Conservation (phyloP, 106 monocot species). For the Hemerocallis citrina region DNA sequence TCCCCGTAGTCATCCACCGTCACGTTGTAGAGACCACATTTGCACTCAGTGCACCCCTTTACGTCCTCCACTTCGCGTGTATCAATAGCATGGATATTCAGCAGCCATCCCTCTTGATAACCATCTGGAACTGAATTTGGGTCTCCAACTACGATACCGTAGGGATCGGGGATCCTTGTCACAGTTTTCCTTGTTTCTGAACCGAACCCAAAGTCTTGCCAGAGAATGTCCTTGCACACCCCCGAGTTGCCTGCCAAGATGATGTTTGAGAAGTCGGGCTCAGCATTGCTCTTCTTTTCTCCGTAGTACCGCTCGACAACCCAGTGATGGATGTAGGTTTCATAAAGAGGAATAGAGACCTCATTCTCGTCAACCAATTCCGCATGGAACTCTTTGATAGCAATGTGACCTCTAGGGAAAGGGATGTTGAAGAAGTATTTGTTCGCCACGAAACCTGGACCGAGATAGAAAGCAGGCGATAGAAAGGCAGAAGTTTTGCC, state of each 20-base stretch:
- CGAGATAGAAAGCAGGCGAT: constrained; percentile 51
- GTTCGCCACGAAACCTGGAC: constrained; percentile 52
- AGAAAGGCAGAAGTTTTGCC: constrained; percentile 48
- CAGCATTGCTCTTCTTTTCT: neutral
- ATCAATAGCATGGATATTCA: constrained; percentile 89
- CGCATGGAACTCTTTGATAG: constrained; percentile 62
- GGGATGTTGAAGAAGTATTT: constrained; percentile 41
- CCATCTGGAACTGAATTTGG: constrained; percentile 39
- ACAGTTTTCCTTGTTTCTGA: constrained; percentile 62
- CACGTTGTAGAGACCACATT: constrained; percentile 66
- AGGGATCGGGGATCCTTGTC: constrained; percentile 72
- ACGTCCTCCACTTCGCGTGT: constrained; percentile 60
- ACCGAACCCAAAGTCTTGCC: constrained; percentile 77
- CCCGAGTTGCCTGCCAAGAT: constrained; percentile 39
- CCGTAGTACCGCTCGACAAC: constrained; percentile 39
- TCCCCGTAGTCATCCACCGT: constrained; percentile 33
- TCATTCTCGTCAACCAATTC: constrained; percentile 68
- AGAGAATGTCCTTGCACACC: constrained; percentile 27
- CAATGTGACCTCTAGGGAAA: constrained; percentile 77
- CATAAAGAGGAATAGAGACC: constrained; percentile 53
- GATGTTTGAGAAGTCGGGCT: constrained; percentile 3
- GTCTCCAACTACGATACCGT: constrained; percentile 67
- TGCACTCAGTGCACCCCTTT: constrained; percentile 70
- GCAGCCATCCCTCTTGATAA: constrained; percentile 60
- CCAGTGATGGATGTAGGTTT: constrained; percentile 93